Evolutionary conservation across 2,329 filamentous ascomycete species (phyloP), one percentile per base, ranked within the genome.

Genomic region (Elsinoe arachidis): DNA sequence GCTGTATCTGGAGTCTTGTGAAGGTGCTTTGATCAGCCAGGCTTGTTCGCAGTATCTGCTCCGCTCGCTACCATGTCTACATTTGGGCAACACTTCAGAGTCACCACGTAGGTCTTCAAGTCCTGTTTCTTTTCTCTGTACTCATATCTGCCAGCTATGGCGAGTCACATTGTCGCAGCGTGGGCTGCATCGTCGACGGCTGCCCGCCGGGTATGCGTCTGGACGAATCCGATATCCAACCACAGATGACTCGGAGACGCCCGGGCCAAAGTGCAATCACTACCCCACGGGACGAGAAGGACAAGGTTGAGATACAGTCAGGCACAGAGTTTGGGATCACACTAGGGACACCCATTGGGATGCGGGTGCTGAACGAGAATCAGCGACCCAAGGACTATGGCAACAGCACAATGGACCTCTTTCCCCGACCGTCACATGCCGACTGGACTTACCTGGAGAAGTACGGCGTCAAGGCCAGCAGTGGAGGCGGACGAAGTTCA

Each of bases 361-460:
- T 97, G 75, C 76, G 88, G 59, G 91, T 97, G 43, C 80, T 85
- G 72, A 97, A 97, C 73, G 85, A 97, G 77, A 91, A 97, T 72
- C 90, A 96, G 70, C 79, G 92, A 61, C 92, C 91, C 37, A 85
- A 89, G 70, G 93, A 99, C 77, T 97, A 97, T 74, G 88, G 88
- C 58, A 82, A 84, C 74, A 82, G 83, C 69, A 96, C 91, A 30
- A 96, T 96, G 83, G 89, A 97, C 73, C 76, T 84, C 61, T 97
- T 87, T 79, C 93, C 93, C 3, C 82, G 93, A 54, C 93, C 92
- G 35, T 90, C 85, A 70, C 93, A 97, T 74, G 92, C 93, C 60
- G 92, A 97, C 74, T 96, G 87, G 83, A 97, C 93, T 60, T 97
- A 97, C 75, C 80, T 96, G 60, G 88, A 96, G 73, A 97, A 97